phyloP scores from a whole-genome alignment of 1,284 basidiomycete genomes.

The Chiua sp. region DNA sequence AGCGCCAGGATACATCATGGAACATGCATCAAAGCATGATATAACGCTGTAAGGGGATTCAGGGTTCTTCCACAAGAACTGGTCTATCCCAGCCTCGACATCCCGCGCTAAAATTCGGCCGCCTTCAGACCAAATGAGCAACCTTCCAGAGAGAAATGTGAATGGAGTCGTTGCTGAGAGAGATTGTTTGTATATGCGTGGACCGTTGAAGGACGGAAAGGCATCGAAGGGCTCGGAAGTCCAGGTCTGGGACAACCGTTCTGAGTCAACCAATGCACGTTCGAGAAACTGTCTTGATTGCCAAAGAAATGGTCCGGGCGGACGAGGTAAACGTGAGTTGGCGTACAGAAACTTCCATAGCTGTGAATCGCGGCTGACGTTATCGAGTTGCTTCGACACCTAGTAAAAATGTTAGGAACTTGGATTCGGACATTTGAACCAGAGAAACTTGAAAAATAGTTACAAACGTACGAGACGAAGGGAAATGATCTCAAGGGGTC shows the following conservation, averaged over 20 bases:
- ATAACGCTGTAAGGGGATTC: constrained; percentile 7
- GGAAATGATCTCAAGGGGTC: constrained; percentile 22
- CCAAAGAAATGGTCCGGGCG: constrained; percentile 29
- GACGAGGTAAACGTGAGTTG: constrained; percentile 24
- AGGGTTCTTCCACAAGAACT: constrained; percentile 19
- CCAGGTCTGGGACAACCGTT: constrained; percentile 26
- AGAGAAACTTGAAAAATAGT: background rate
- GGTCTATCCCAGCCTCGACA: constrained; percentile 28
- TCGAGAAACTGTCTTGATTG: constrained; percentile 27
- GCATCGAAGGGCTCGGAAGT: constrained; percentile 23
- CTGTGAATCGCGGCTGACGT: constrained; percentile 19
- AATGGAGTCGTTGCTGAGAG: constrained; percentile 18
- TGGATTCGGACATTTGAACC: no score
- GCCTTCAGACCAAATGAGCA: constrained; percentile 30
- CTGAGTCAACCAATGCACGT: constrained; percentile 21
- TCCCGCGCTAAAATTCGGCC: constrained; percentile 26
- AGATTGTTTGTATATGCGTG: constrained; percentile 18
- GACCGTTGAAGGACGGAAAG: constrained; percentile 20
- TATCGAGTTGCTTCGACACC: constrained; percentile 27
- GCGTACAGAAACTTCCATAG: constrained; percentile 25
- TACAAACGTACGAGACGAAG: constrained; percentile 21
- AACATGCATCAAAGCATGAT: constrained; percentile 26
- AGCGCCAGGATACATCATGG: constrained; percentile 18
- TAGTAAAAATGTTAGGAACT: constrained; percentile 7
- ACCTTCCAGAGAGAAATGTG: constrained; percentile 30